Conservation (phyloP, 2,329 filamentous ascomycete species). For the Aspergillus sp. region DNA sequence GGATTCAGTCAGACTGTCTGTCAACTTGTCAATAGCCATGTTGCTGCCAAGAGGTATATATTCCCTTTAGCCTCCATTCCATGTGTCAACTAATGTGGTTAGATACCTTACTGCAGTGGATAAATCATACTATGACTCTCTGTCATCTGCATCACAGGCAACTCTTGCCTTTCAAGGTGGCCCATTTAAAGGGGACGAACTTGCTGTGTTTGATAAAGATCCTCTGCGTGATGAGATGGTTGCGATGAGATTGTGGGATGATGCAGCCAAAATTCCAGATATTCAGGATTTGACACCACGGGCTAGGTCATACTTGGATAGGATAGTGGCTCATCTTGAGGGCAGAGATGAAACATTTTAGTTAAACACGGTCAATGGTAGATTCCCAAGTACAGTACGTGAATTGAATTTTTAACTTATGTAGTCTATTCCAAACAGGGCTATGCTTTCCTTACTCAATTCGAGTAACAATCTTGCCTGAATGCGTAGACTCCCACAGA, state of each 20-base stretch:
- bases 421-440: no score
- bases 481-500: no score
- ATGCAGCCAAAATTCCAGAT: slow-evolving; percentile 30
- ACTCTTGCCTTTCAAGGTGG: slow-evolving; percentile 36
- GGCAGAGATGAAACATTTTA: background rate
- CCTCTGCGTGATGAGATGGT: slow-evolving; percentile 32
- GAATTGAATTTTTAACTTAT: no score
- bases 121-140: slow-evolving; percentile 25
- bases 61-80: background rate
- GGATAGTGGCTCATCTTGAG: slow-evolving; percentile 22
- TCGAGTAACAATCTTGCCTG: no score
- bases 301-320: slow-evolving; percentile 18
- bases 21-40: slow-evolving; percentile 34
- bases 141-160: slow-evolving; percentile 33
- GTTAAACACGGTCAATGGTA: no score
- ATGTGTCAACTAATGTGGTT: background rate
- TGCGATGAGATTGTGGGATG: slow-evolving; percentile 33
- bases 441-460: no score
- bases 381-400: no score
- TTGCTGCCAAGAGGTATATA: slow-evolving; percentile 31
- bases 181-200: slow-evolving; percentile 25
- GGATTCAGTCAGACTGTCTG: slow-evolving; percentile 34
- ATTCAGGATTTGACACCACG: slow-evolving; percentile 22
- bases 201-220: slow-evolving; percentile 25
- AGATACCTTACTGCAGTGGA: slow-evolving; percentile 35